A percentile compares a stretch with the other conserved stretches of the same genome.
Evolutionary conservation across 148 eudicot species (phyloP).

Genomic region (Polygonum maritimum): DNA sequence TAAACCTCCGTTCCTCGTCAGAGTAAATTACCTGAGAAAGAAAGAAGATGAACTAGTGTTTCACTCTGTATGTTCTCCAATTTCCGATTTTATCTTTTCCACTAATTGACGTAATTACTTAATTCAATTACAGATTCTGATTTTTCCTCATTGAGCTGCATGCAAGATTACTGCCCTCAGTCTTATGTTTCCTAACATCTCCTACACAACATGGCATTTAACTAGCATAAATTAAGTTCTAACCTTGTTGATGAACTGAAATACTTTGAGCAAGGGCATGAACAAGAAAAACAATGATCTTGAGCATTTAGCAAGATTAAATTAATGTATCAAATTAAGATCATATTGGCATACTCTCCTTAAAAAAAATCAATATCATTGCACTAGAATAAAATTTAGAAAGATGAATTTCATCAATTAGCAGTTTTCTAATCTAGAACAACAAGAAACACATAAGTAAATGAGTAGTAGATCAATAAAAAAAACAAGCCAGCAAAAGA

Average conservation of each 20-base stretch:
- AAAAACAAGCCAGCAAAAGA: neutral
- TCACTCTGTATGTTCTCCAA: neutral
- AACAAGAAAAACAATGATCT: neutral
- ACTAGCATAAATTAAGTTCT: neutral
- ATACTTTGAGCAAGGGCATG: neutral
- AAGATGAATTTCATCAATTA: neutral
- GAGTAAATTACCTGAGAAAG: constrained; percentile 65
- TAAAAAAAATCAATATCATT: neutral
- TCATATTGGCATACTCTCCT: too few relatives aligned
- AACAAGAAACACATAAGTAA: neutral
- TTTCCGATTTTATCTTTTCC: neutral
- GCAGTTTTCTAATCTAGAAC: neutral
- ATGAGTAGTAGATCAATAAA: neutral
- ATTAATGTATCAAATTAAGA: neutral
- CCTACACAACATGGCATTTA: neutral
- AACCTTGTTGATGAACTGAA: neutral
- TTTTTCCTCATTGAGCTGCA: neutral
- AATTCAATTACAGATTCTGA: neutral
- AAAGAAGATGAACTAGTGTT: neutral
- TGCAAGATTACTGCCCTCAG: neutral
- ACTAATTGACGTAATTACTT: neutral
- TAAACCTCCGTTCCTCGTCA: constrained; percentile 90
- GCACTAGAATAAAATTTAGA: neutral
- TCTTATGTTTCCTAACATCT: neutral
- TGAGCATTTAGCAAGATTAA: neutral